Base-by-base conservation (phyloP, 805 yeast genomes). In the Saturnispora quitensis region DNA sequence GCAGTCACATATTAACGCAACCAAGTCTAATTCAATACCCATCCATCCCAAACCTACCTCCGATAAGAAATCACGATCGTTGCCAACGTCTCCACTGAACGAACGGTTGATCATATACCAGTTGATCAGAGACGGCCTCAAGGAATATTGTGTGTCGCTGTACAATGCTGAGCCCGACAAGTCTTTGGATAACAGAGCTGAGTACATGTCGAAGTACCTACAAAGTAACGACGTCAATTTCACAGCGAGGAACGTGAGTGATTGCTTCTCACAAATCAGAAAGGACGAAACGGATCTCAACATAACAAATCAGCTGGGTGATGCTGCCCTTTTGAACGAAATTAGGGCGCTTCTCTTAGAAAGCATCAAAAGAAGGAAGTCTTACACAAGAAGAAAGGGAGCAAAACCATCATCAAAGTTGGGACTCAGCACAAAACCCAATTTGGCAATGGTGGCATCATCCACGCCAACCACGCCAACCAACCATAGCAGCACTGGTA, bases 161-260 rank as follows among this genome's bases (percentile, higher is more conserved):
- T 56, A 56, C 18, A 36, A 45, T 13, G 60, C 62, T 3, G 43
- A 50, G 3, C 55, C 57, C 4, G 59, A 57, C 18, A 57, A 54
- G 7, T 55, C 54, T 18, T 50, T 64, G 12, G 51, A 53, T 17
- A 55, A 62, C 4, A 55, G 68, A 38, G 57, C 68, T 4, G 66
- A 63, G 18, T 65, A 55, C 38, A 47, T 65, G 22, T 53, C 63
- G 7, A 53, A 56, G 8, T 64, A 55, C 44, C 35, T 63, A 6
- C 47, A 51, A 8, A 48, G 47, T 3, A 53, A 55, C 10, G 60
- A 60, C 3, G 52, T 55, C 40, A 55, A 53, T 31, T 48, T 58
- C 22, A 58, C 62, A 48, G 58, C 66, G 9, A 65, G 60, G 51
- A 47, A 56, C 27, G 50, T 65, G 8, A 63, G 59, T 44, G 67